A percentile compares a stretch with the other conserved stretches of the same genome.
These are phyloP conservation scores for Saccharomycopsis babjevae DNA, from an alignment of 805 yeast species.

Conservation along the genomic window DNA sequence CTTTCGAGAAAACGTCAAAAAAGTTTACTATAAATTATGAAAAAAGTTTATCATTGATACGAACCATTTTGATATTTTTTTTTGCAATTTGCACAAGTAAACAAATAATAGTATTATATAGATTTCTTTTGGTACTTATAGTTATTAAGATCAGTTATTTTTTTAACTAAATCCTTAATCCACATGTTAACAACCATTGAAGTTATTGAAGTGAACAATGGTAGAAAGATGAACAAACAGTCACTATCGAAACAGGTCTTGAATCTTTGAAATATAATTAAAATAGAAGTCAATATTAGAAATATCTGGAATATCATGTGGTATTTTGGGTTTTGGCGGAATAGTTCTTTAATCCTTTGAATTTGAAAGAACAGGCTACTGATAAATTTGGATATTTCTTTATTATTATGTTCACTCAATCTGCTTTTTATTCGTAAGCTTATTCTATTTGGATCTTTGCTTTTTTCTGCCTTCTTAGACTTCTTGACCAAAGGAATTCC, in stretches of 20 bases:
- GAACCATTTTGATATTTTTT: not conserved
- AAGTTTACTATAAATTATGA: too few species aligned
- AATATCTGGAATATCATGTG: not conserved
- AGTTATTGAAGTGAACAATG: slow-evolving; percentile 8
- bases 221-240: slow-evolving; percentile 3
- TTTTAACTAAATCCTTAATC: slow-evolving; percentile 1
- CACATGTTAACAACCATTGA: slow-evolving; percentile 6
- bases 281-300: not conserved
- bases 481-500: not conserved
- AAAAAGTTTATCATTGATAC: too few species aligned
- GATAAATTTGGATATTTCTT: not conserved
- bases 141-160: slow-evolving; percentile 3
- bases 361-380: not conserved
- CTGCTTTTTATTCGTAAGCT: not conserved
- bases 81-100: not conserved
- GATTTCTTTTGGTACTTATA: slow-evolving; percentile 7
- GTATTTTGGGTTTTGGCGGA: not conserved
- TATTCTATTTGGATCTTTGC: not conserved
- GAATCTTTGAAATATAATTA: not conserved
- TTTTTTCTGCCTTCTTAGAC: not conserved
- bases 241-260: not conserved
- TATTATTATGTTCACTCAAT: not conserved
- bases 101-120: not conserved
- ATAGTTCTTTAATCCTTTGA: not conserved
- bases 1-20: not conserved